Evolutionary conservation across 2,329 filamentous ascomycete genomes (phyloP).

Genomic region (Neoascochyta sp.): DNA sequence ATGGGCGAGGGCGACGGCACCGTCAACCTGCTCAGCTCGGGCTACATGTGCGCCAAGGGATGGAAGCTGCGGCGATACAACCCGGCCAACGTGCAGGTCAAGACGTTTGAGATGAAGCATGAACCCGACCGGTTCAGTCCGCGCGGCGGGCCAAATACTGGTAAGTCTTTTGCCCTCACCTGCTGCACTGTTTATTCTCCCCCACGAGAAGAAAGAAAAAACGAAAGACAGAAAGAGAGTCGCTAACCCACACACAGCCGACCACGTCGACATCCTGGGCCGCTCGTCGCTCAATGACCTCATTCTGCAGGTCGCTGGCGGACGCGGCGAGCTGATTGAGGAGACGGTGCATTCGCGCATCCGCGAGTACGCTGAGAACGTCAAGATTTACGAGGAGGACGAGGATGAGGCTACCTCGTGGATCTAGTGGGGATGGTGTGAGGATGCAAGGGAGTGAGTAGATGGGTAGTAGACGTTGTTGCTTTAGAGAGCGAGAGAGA

Average conservation of each 20-base stretch:
- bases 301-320: constrained; percentile 80
- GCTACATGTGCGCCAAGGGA: constrained; percentile 95
- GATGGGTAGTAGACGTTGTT: too few relatives aligned
- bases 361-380: constrained; percentile 72
- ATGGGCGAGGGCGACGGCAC: constrained; percentile 96
- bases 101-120: constrained; percentile 91
- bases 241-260: constrained; percentile 50
- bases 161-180: constrained; percentile 38
- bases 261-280: constrained; percentile 95
- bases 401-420: too few relatives aligned
- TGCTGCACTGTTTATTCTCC: background rate
- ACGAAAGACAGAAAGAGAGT: too few relatives aligned
- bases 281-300: constrained; percentile 86
- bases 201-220: too few relatives aligned
- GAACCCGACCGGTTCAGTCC: constrained; percentile 91
- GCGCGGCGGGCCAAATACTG: constrained; percentile 64
- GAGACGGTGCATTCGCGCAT: constrained; percentile 80
- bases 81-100: constrained; percentile 75
- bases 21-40: constrained; percentile 83
- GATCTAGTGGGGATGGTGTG: too few relatives aligned
- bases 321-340: constrained; percentile 73
- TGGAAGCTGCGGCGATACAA: constrained; percentile 96
- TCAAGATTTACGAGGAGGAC: constrained; percentile 68
- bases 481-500: too few relatives aligned
- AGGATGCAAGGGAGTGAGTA: too few relatives aligned